These are phyloP conservation scores for Pseudocercospora fijiensis DNA, from an alignment of 2,329 filamentous ascomycete species.

Conservation along the genomic window DNA sequence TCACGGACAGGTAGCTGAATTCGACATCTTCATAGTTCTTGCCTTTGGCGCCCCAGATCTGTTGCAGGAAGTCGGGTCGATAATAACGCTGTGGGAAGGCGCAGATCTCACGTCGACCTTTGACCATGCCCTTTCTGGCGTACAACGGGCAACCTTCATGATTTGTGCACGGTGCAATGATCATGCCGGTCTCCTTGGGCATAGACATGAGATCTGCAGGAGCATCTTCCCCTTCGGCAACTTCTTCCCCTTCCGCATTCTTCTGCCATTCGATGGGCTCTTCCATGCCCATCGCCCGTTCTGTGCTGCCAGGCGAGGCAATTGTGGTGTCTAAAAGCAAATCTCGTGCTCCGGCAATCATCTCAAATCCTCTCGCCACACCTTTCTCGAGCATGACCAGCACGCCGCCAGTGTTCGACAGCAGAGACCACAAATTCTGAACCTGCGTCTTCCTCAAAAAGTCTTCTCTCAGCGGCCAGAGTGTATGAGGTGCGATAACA, in stretches of 20 bases:
- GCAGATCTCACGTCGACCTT: conserved; percentile 83
- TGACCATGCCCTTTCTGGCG: conserved; percentile 61
- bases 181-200: conserved; percentile 60
- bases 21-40: conserved; percentile 86
- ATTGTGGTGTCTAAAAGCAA: conserved; percentile 76
- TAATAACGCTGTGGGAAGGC: conserved; percentile 88
- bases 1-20: conserved; percentile 85
- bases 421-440: conserved; percentile 84
- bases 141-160: conserved; percentile 91
- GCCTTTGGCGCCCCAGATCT: conserved; percentile 65
- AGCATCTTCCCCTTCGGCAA: neutral
- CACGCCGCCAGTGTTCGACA: conserved; percentile 81
- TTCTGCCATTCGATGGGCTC: conserved; percentile 26
- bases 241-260: conserved; percentile 6
- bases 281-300: conserved; percentile 16
- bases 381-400: conserved; percentile 89
- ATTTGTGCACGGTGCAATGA: conserved; percentile 74
- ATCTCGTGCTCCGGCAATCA: conserved; percentile 78
- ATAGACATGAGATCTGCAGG: conserved; percentile 18
- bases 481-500: conserved; percentile 81
- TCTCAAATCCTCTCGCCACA: conserved; percentile 86
- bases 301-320: conserved; percentile 52
- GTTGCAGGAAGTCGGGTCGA: conserved; percentile 77
- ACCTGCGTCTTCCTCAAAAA: conserved; percentile 75
- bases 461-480: conserved; percentile 74